Base-by-base conservation (phyloP, 1,284 basidiomycete species). In the Cystobasidium sp. region DNA sequence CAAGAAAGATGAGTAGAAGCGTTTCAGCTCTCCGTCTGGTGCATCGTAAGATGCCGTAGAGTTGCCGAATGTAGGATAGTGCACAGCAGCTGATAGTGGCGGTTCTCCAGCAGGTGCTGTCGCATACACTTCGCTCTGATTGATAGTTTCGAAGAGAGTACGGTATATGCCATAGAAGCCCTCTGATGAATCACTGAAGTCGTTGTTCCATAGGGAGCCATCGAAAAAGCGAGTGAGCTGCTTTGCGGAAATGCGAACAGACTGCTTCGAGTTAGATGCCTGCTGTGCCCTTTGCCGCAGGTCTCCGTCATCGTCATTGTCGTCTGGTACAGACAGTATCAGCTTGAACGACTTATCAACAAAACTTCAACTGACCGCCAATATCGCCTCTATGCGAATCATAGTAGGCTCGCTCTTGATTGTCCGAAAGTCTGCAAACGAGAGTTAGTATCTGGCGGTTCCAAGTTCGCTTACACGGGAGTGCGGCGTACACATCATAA, bases 331-430 rank as follows among this genome's bases (percentile, higher is more conserved):
- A 20, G 14, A 12, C 31, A 41, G 6, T n/a, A 41, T 66, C 51
- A 66, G 64, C 24, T 18, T 31, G 12, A 10, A n/a, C n/a, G n/a
- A n/a, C n/a, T n/a, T n/a, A n/a, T n/a, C n/a, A n/a, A n/a, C n/a
- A n/a, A n/a, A n/a, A n/a, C n/a, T n/a, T n/a, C 4, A 39, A 37
- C 69, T 12, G 52, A 72, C 75, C 73, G 14, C 20, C 39, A 37
- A 75, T 41, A 20, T 76, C 73, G 16, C 68, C 73, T 55, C 65
- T 37, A 51, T 76, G 66, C 61, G 65, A 43, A 75, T 74, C 96
- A 82, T 99, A 99, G 92, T 95, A 99, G 53, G 96, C 94, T 76
- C 96, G 86, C 86, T 99, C 94, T 86, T 96, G 93, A 70, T 94
- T 92, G 81, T 97, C 94, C 78, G 91, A 93, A 49, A 95, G 85